A percentile compares a stretch with the other conserved stretches of the same genome.
These are phyloP conservation scores for Oxyria digyna DNA, from an alignment of 148 eudicot species.

Conservation along the genomic window DNA sequence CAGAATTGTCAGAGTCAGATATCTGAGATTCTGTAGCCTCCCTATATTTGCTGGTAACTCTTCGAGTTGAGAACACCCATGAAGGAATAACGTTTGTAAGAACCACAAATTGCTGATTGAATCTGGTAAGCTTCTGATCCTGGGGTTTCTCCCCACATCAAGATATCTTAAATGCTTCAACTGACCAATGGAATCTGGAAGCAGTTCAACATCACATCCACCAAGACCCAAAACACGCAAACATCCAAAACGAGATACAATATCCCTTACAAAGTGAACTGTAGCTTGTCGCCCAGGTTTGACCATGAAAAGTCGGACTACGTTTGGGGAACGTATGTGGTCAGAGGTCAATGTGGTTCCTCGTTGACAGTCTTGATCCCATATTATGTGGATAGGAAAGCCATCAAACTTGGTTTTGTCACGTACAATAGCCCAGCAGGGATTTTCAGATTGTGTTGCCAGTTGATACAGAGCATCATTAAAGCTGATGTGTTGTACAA, in stretches of 20 bases:
- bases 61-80: not conserved
- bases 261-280: not conserved
- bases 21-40: not conserved
- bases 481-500: not conserved
- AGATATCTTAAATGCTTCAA: not conserved
- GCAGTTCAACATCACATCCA: not conserved
- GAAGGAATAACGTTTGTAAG: not conserved
- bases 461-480: not conserved
- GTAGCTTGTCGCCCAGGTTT: not conserved
- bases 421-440: not conserved
- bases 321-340: not conserved
- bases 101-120: not conserved
- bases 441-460: not conserved
- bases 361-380: not conserved
- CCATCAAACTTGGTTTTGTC: accelerated
- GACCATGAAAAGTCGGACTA: not conserved
- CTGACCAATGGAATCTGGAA: not conserved
- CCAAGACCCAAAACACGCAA: not conserved
- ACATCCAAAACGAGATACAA: not conserved
- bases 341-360: not conserved
- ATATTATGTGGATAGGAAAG: not conserved
- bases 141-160: not conserved
- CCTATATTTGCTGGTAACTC: not conserved
- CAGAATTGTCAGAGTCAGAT: not conserved
- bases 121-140: not conserved